These are phyloP conservation scores for Aspergillus floridensis DNA, from an alignment of 2,329 filamentous ascomycete species.

Conservation along the genomic window DNA sequence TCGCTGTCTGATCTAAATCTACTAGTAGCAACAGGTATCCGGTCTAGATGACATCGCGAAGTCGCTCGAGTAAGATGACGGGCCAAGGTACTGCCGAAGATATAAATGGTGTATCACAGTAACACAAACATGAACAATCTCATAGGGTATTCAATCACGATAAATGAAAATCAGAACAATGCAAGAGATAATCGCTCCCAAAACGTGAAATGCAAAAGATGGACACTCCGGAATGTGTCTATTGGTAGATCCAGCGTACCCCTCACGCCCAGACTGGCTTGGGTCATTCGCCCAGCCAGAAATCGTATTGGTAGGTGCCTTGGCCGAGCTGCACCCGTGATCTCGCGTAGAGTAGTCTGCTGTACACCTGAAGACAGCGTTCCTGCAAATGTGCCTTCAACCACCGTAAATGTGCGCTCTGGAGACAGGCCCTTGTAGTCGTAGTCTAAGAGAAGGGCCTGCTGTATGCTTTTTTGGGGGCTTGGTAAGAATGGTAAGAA, in stretches of 20 bases:
- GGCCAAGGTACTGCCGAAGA: not conserved
- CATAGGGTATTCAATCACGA: slow-evolving; percentile 4
- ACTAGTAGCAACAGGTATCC: too few species aligned
- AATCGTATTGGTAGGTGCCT: not conserved
- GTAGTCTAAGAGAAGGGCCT: not conserved
- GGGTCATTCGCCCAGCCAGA: not conserved
- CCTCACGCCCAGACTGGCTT: not conserved
- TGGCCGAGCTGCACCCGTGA: not conserved
- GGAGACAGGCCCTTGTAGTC: not conserved
- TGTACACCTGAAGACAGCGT: not conserved
- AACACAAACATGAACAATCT: not conserved
- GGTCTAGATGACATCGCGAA: not conserved
- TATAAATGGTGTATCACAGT: not conserved
- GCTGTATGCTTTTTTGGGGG: not conserved
- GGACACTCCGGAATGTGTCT: not conserved
- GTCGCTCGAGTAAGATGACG: not conserved
- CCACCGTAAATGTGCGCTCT: not conserved
- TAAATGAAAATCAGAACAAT: slow-evolving; percentile 1
- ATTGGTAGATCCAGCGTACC: slow-evolving; percentile 1
- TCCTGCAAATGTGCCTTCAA: not conserved
- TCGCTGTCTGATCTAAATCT: not conserved
- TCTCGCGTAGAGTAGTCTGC: not conserved
- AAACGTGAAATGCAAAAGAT: not conserved
- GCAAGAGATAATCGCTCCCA: slow-evolving; percentile 3
- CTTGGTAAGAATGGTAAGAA: slow-evolving; percentile 1